phyloP scores from a whole-genome alignment of 306 rosid species.

The Medicago arabica region DNA sequence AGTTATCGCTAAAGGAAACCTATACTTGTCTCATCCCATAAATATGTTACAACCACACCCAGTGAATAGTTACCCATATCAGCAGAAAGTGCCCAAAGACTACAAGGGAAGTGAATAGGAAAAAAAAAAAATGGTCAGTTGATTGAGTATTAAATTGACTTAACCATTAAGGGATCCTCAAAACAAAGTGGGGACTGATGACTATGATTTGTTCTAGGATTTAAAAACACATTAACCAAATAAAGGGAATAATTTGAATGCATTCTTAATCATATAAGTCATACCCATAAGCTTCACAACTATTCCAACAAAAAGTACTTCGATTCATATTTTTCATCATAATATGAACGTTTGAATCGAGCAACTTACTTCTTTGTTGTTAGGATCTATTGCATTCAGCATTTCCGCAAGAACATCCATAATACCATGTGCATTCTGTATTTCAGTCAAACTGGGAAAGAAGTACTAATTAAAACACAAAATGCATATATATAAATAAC shows the following conservation, averaged over 20 bases:
- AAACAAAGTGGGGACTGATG: conserved; percentile 1
- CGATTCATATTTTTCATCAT: conserved; percentile 27
- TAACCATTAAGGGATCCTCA: background rate
- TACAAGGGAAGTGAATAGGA: background rate
- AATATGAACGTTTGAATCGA: conserved; percentile 27
- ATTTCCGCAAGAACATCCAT: conserved; percentile 97
- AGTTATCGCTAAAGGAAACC: background rate
- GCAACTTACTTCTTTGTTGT: conserved; percentile 76
- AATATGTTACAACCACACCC: conserved; percentile 9
- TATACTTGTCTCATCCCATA: conserved; percentile 5
- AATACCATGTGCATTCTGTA: conserved; percentile 97
- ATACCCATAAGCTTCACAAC: conserved; percentile 3
- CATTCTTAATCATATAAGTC: conserved; percentile 2
- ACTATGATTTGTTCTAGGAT: background rate
- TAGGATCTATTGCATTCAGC: conserved; percentile 90
- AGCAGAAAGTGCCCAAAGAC: conserved; percentile 5
- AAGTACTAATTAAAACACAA: conserved; percentile 40
- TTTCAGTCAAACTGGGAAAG: conserved; percentile 76
- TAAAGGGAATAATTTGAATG: conserved; percentile 11
- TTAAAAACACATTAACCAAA: conserved; percentile 28
- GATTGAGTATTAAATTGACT: conserved; percentile 1
- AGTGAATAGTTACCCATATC: background rate
- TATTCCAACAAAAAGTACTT: conserved; percentile 1
- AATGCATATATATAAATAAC: conserved; percentile 10
- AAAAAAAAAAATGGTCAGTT: background rate